phyloP scores from a whole-genome alignment of 78 protist genomes.

The Pigoraptor vietnamica region DNA sequence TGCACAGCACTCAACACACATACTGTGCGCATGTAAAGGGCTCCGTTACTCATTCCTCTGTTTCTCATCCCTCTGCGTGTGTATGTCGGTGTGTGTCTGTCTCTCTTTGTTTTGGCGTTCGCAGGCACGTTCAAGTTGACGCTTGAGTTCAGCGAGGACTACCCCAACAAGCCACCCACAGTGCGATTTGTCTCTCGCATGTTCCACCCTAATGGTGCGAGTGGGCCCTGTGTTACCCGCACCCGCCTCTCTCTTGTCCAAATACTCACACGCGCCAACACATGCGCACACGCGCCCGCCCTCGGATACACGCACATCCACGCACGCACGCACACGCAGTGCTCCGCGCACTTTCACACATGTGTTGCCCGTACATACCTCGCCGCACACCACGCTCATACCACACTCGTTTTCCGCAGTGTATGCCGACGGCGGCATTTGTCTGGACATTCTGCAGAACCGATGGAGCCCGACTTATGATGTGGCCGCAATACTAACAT shows the following conservation, averaged over 20 bases:
- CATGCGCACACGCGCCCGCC: not conserved
- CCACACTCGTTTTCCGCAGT: no score
- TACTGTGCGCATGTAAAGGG: no score
- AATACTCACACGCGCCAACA: not conserved
- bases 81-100: not conserved
- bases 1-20: no score
- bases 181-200: constrained; percentile 92
- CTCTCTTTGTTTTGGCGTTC: not conserved
- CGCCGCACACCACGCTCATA: no score
- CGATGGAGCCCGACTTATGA: constrained; percentile 99
- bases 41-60: no score
- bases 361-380: no score
- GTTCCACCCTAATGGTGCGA: constrained; percentile 96
- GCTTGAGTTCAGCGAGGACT: constrained; percentile 93
- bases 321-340: no score
- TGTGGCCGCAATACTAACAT: constrained; percentile 97
- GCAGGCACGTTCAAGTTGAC: constrained; percentile 91
- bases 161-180: constrained; percentile 98
- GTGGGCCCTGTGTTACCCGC: not conserved
- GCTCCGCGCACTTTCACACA: no score
- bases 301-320: not conserved
- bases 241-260: not conserved
- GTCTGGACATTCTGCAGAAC: constrained; percentile 98
- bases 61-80: not conserved
- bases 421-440: constrained; percentile 97